phyloP scores from a whole-genome alignment of 306 rosid genomes.

The Glycyrrhiza uralensis region DNA sequence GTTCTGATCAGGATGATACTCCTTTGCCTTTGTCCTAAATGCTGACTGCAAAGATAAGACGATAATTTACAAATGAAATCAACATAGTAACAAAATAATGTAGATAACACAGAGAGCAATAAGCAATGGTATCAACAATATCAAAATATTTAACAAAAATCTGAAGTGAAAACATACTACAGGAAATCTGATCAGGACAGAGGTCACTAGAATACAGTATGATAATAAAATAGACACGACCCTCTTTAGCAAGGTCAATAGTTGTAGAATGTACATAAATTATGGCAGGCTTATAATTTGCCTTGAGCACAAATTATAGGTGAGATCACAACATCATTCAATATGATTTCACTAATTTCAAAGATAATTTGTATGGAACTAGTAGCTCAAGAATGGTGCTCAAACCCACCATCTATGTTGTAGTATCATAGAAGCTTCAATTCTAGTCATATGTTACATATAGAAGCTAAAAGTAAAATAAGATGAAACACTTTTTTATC shows the following conservation, averaged over 20 bases:
- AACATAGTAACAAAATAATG: neutral
- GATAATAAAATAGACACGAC: neutral
- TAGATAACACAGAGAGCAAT: neutral
- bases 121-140: neutral
- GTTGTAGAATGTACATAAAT: neutral
- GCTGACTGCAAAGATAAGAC: slow-evolving; percentile 62
- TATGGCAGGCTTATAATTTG: neutral
- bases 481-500: neutral
- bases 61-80: neutral
- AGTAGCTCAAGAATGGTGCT: slow-evolving; percentile 18
- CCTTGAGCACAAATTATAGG: neutral
- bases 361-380: slow-evolving; percentile 10
- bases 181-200: slow-evolving; percentile 8
- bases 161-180: neutral
- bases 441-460: slow-evolving; percentile 3
- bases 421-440: neutral
- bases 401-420: neutral
- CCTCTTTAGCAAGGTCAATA: neutral
- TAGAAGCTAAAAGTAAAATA: neutral
- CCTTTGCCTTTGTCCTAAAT: slow-evolving; percentile 84
- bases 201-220: neutral
- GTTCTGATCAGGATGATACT: slow-evolving; percentile 96
- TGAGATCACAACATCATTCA: neutral
- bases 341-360: neutral
- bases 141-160: slow-evolving; percentile 6